A percentile compares a stretch with the other conserved stretches of the same genome.
phyloP scores from a whole-genome alignment of 208 protist genomes.

The Acanthamoeba rhysodes region DNA sequence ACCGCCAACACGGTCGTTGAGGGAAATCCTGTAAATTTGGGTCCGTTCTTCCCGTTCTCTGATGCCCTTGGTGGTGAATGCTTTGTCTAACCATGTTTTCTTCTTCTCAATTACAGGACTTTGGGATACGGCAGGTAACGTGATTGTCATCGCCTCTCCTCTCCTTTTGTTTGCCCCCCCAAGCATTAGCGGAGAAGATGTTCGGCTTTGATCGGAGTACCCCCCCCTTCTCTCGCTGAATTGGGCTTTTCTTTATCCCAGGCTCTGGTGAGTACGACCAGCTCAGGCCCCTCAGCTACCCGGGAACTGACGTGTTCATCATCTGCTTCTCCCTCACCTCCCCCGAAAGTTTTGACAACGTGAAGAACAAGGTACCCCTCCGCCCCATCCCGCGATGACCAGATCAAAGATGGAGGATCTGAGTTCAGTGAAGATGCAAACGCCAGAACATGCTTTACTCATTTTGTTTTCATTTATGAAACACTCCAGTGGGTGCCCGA shows the following conservation, averaged over 20 bases:
- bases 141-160: neutral
- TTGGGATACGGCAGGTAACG: slow-evolving; percentile 75
- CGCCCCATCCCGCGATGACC: neutral
- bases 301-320: slow-evolving; percentile 88
- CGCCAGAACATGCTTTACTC: neutral
- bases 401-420: neutral
- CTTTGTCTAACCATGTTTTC: neutral
- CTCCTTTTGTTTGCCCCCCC: too few species aligned
- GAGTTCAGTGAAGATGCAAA: neutral
- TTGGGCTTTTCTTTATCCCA: neutral
- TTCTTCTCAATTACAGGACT: neutral
- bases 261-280: slow-evolving; percentile 89
- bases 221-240: neutral
- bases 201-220: neutral
- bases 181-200: too few species aligned
- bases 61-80: too few species aligned
- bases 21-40: slow-evolving; percentile 88
- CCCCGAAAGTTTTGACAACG: slow-evolving; percentile 82
- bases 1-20: slow-evolving; percentile 89
- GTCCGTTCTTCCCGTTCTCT: slow-evolving; percentile 22
- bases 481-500: slow-evolving; percentile 81
- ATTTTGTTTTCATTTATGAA: neutral
- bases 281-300: slow-evolving; percentile 88
- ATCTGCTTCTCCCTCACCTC: slow-evolving; percentile 89
- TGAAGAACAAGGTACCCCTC: slow-evolving; percentile 80